phyloP scores from a whole-genome alignment of 2,329 filamentous ascomycete species.

The Fusarium sp. region DNA sequence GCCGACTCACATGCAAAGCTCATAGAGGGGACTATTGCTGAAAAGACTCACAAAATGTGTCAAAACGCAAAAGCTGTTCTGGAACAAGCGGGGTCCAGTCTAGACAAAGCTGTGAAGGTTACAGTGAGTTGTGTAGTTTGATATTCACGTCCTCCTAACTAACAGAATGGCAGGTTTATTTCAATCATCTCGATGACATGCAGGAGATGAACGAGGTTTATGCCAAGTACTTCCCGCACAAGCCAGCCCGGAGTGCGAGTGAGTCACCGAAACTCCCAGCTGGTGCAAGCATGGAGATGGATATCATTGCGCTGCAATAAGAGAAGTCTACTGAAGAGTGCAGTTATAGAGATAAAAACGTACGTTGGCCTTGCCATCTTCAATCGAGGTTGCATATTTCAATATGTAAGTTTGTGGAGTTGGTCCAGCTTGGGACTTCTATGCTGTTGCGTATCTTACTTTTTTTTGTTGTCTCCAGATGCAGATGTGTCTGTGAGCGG shows the following conservation, averaged over 20 bases:
- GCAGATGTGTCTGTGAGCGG: too few species aligned
- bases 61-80: conserved; percentile 76
- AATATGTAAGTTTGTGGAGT: too few species aligned
- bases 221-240: conserved; percentile 35
- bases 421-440: too few species aligned
- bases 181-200: conserved; percentile 29
- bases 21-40: conserved; percentile 69
- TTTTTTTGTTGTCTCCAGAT: too few species aligned
- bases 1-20: conserved; percentile 69
- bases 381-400: too few species aligned
- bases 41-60: conserved; percentile 43
- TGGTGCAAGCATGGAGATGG: conserved; percentile 33
- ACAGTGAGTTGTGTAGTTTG: conserved; percentile 43
- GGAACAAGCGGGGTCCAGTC: conserved; percentile 72
- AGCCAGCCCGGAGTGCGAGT: conserved; percentile 27
- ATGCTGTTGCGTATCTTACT: too few species aligned
- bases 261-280: conserved; percentile 31
- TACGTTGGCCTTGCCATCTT: too few species aligned
- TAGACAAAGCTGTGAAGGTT: conserved; percentile 77
- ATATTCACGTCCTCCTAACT: background rate
- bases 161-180: conserved; percentile 10
- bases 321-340: too few species aligned
- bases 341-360: too few species aligned
- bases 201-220: conserved; percentile 38
- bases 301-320: conserved; percentile 31